These are phyloP conservation scores for Acidomyces sp. DNA, from an alignment of 495 filamentous ascomycete species.

Conservation along the genomic window DNA sequence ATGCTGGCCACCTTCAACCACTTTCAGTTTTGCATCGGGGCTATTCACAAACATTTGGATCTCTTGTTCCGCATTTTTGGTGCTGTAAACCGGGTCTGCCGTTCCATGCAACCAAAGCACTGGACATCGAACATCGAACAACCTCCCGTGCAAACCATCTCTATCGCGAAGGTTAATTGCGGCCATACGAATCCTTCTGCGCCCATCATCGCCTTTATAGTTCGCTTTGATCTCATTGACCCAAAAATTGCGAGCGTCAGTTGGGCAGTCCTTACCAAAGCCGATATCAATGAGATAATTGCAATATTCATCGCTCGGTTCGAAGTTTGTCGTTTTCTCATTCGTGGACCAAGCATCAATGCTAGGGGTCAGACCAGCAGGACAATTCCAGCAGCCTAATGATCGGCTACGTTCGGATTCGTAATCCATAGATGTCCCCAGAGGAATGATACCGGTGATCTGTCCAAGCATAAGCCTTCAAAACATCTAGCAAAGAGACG, in stretches of 20 bases:
- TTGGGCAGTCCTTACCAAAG: conserved; percentile 36
- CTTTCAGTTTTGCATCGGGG: conserved; percentile 35
- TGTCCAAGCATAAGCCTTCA: too few relatives aligned
- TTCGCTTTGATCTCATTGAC: conserved; percentile 36
- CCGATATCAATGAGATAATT: conserved; percentile 44
- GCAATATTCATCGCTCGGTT: conserved; percentile 41
- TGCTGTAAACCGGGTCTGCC: conserved; percentile 31
- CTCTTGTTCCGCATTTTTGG: conserved; percentile 38
- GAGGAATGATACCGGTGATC: conserved; percentile 46
- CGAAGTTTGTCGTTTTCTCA: conserved; percentile 38
- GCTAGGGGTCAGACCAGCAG: conserved; percentile 29
- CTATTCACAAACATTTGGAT: conserved; percentile 45
- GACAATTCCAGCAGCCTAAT: conserved; percentile 46
- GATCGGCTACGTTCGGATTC: conserved; percentile 42
- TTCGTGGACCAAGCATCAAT: conserved; percentile 36
- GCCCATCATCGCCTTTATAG: conserved; percentile 47
- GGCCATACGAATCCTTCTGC: conserved; percentile 42
- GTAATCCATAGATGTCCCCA: conserved; percentile 51
- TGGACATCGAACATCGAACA: conserved; percentile 45
- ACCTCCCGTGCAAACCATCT: conserved; percentile 41
- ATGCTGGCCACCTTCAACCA: conserved; percentile 42
- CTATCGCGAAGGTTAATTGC: conserved; percentile 43
- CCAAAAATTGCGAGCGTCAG: conserved; percentile 39
- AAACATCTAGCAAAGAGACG: too few relatives aligned
- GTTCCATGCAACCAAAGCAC: conserved; percentile 50